Base-by-base conservation (phyloP, 208 protist species). In the Acanthamoeba castellanii region DNA sequence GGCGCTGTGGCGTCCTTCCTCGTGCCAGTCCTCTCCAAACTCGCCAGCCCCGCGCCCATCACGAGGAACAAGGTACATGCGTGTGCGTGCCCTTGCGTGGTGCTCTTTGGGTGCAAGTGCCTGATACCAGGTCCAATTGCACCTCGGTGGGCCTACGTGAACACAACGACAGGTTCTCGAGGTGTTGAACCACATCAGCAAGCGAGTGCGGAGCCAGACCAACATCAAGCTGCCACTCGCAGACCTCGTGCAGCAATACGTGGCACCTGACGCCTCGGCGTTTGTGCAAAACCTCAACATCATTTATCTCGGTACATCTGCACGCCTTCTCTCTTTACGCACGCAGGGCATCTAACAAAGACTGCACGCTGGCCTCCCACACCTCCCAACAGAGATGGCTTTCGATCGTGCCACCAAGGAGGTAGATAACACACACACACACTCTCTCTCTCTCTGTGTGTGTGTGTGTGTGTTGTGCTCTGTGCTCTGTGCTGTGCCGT, bases 181-280 rank as follows among this genome's bases (percentile, higher is more conserved):
- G 25, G 93, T 97, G 47, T 64, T 97, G 16, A 96, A 66, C 22
- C 94, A 97, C 50, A 89, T 97, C 25, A 96, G 76, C n/a, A 96
- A 96, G 50, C 64, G 96, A 68, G 52, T 95, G 5, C 74, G 93
- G 85, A 82, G 87, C 30, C 76, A 95, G 14, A 25, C 20, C 13
- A 85, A 95, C 70, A 59, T 97, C n/a, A 45, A 84, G 59, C 95
- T 95, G 25, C 96, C 96, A 5, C 61, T 97, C 6, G 18, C 34
- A 4, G 93, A 92, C 20, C 64, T 97, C 25, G 57, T 96, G 22
- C 59, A 64, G 13, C 88, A 96, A 13, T 97, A 96, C 45, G 7
- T 90, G 22, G 14, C 59, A 34, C 18, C n/a, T 2, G 16, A 59
- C 32, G 59, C 82, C 8, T 64, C 84, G 9, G 18, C 70, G 16